Conservation (phyloP, 2,329 filamentous ascomycete genomes). For the Fusarium sulawesiense region DNA sequence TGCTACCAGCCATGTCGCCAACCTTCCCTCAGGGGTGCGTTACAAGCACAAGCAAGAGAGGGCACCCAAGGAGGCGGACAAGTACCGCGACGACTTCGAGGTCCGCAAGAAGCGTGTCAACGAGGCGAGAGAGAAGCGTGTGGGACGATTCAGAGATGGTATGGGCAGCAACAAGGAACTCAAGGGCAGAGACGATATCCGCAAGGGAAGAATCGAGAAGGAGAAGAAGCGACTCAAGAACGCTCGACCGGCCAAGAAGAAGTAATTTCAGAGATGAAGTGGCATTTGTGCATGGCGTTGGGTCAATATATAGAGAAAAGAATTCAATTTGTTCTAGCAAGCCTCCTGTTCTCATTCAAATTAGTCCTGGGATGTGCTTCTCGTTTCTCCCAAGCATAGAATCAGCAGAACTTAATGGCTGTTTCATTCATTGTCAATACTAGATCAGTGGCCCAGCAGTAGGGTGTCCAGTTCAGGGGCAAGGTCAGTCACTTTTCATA, state of each 20-base stretch:
- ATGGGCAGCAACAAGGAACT: conserved; percentile 81
- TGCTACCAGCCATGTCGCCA: conserved; percentile 32
- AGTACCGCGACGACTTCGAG: conserved; percentile 89
- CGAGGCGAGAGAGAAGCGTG: conserved; percentile 85
- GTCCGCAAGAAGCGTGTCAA: conserved; percentile 89
- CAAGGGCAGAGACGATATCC: conserved; percentile 84
- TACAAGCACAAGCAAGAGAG: conserved; percentile 89
- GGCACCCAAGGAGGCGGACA: conserved; percentile 94
- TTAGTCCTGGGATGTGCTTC: not conserved
- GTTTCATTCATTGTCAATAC: not conserved
- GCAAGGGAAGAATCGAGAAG: conserved; percentile 81
- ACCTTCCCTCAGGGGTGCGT: conserved; percentile 56
- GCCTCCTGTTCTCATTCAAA: not conserved
- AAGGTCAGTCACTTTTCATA: not conserved
- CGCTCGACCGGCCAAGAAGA: conserved; percentile 78
- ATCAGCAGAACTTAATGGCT: not conserved
- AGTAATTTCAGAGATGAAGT: conserved; percentile 29
- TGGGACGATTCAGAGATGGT: conserved; percentile 79
- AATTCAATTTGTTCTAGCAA: not conserved
- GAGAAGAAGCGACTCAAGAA: conserved; percentile 88
- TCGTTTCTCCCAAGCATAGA: not conserved
- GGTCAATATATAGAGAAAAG: conserved; percentile 32
- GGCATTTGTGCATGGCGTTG: conserved; percentile 30
- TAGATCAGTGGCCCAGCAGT: not conserved
- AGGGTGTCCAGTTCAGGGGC: not conserved